Evolutionary conservation across 371 early-diverging fungal genomes (phyloP), one percentile per base, ranked within the genome.

Genomic region (Actinomortierella ambigua): DNA sequence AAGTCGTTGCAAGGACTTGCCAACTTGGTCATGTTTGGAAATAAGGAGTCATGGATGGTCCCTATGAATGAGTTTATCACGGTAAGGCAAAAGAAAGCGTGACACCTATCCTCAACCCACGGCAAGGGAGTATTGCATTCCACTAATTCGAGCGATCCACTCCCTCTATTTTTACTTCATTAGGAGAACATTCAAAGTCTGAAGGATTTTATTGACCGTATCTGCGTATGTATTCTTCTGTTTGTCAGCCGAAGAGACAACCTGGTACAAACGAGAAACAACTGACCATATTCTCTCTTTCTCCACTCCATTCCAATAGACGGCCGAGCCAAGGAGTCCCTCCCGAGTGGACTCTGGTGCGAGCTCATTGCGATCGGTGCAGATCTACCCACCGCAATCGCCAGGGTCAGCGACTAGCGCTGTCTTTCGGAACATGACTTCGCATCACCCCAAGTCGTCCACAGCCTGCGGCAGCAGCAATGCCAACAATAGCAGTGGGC

Each of bases 1-100:
- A 94, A 94, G 63, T 88, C 87, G 23, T 66, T 95, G 18, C 92
- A 93, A 76, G 88, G 88, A 48, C 66, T 93, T 17, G 94, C 93
- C 4, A 93, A 91, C 53, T 75, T 91, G 51, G 83, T 85, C 3
- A 86, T 85, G 26, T 89, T 90, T 66, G 90, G 87, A 15, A 66
- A 80, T 6, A 95, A 93, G 70, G 95, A 95, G 69, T 85, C 86
- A 17, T 89, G 90, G 79, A 91, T 93, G 91, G 77, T 77, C 29
- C 88, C 82, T 8, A 82, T 91, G 78, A 88, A 89, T 65, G 70
- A 67, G 9, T 84, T 84, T 65, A 81, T 82, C 63, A 63, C 56
- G 40, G 85, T 83, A 78, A 54, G 57, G 15, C 18, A n/a, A 41
- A 29, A 27, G 11, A 22, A n/a, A n/a, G n/a, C n/a, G n/a, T n/a